A percentile compares a stretch with the other conserved stretches of the same genome.
phyloP scores from a whole-genome alignment of 352 stramenopile species.

The Thalassiosira gravida region DNA sequence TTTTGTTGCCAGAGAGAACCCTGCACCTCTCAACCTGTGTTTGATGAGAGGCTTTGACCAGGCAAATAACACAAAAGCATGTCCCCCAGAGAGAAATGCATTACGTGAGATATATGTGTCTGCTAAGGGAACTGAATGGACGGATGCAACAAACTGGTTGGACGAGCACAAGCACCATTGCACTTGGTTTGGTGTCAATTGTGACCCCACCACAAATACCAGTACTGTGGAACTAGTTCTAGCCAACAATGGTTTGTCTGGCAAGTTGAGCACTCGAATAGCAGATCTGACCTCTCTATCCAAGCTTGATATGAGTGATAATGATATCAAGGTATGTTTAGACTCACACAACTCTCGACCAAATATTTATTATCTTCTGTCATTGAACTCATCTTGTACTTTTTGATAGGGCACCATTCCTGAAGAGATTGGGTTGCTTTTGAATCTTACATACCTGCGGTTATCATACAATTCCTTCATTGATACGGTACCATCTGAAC shows the following conservation, averaged over 20 bases:
- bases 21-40: slow-evolving; percentile 45
- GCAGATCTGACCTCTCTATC: slow-evolving; percentile 14
- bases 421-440: slow-evolving; percentile 19
- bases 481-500: slow-evolving; percentile 6
- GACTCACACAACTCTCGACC: not conserved
- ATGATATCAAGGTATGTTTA: slow-evolving; percentile 48
- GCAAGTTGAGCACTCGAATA: slow-evolving; percentile 22
- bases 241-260: slow-evolving; percentile 39
- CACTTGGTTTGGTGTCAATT: slow-evolving; percentile 23
- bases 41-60: slow-evolving; percentile 44
- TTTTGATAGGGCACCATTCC: slow-evolving; percentile 35
- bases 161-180: slow-evolving; percentile 8
- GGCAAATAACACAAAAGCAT: slow-evolving; percentile 14
- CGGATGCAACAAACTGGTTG: not conserved
- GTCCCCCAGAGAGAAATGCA: slow-evolving; percentile 46
- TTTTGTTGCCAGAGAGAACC: slow-evolving; percentile 11
- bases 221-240: not conserved
- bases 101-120: slow-evolving; percentile 38
- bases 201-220: not conserved
- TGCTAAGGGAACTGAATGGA: slow-evolving; percentile 52
- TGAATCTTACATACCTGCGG: slow-evolving; percentile 29
- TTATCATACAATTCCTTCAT: slow-evolving; percentile 51
- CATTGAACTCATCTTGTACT: slow-evolving; percentile 1
- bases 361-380: not conserved
- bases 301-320: slow-evolving; percentile 44